These are phyloP conservation scores for Schoenoplectus triqueter DNA, from an alignment of 202 grass and related monocot species.

Conservation along the genomic window DNA sequence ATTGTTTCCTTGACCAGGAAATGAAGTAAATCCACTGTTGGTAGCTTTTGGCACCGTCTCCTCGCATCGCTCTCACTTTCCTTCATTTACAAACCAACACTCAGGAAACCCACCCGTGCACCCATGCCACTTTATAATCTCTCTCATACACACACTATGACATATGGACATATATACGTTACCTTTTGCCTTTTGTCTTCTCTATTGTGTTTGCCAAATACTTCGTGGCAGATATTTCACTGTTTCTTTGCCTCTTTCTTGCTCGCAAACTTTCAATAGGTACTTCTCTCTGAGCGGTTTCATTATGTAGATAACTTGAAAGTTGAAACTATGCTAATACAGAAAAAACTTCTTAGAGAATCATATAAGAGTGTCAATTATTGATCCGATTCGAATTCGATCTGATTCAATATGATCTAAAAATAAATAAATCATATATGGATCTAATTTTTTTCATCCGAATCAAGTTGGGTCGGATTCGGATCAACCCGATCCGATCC, in stretches of 20 bases:
- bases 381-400: too few relatives aligned
- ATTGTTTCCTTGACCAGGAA: conserved; percentile 27
- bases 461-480: too few relatives aligned
- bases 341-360: background rate
- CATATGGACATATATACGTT: background rate
- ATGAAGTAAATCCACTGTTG: background rate
- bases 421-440: too few relatives aligned
- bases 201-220: background rate
- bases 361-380: too few relatives aligned
- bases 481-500: too few relatives aligned
- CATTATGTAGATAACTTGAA: background rate
- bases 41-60: conserved; percentile 18
- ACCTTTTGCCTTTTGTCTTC: conserved; percentile 23
- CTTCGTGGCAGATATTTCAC: conserved; percentile 24
- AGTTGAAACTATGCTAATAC: background rate
- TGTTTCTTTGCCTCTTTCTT: conserved; percentile 31
- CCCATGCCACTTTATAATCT: conserved; percentile 12
- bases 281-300: background rate
- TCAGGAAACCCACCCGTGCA: conserved; percentile 21
- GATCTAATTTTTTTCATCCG: too few relatives aligned
- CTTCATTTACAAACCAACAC: conserved; percentile 2
- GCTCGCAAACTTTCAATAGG: background rate
- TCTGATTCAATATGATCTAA: too few relatives aligned
- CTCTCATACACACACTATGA: background rate
- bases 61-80: conserved; percentile 25